Evolutionary conservation across 352 stramenopile genomes (phyloP).

Genomic region (Pseudoperonospora humuli): DNA sequence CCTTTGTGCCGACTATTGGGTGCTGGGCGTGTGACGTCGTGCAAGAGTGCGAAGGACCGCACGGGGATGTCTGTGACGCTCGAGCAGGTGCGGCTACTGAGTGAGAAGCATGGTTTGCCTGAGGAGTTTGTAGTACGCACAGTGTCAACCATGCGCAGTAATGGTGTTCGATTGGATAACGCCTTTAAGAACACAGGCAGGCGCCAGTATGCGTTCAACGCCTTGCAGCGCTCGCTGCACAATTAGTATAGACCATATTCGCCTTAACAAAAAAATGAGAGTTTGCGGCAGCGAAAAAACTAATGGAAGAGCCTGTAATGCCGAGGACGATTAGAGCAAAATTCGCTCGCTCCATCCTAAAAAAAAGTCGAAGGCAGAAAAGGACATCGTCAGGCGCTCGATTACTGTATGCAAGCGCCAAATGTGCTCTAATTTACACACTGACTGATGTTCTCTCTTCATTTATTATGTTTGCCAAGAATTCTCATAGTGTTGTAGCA

Average conservation of each 20-base stretch:
- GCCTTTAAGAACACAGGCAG: conserved; percentile 73
- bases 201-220: conserved; percentile 69
- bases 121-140: conserved; percentile 51
- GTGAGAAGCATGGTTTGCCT: conserved; percentile 49
- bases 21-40: conserved; percentile 88
- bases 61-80: conserved; percentile 94
- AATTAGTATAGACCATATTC: background rate
- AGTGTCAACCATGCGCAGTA: conserved; percentile 70
- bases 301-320: background rate
- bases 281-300: too few species aligned
- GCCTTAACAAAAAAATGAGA: background rate
- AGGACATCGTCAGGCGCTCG: too few species aligned
- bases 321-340: too few species aligned
- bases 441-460: too few species aligned
- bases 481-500: too few species aligned
- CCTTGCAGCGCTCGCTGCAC: conserved; percentile 64
- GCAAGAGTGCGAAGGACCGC: conserved; percentile 94
- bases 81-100: conserved; percentile 76
- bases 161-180: conserved; percentile 63
- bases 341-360: too few species aligned
- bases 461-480: too few species aligned
- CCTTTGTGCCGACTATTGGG: conserved; percentile 74
- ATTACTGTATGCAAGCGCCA: too few species aligned
- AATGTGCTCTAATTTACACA: too few species aligned
- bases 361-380: too few species aligned